Evolutionary conservation across 78 protist genomes (phyloP).

Genomic region (Fonticula alba): DNA sequence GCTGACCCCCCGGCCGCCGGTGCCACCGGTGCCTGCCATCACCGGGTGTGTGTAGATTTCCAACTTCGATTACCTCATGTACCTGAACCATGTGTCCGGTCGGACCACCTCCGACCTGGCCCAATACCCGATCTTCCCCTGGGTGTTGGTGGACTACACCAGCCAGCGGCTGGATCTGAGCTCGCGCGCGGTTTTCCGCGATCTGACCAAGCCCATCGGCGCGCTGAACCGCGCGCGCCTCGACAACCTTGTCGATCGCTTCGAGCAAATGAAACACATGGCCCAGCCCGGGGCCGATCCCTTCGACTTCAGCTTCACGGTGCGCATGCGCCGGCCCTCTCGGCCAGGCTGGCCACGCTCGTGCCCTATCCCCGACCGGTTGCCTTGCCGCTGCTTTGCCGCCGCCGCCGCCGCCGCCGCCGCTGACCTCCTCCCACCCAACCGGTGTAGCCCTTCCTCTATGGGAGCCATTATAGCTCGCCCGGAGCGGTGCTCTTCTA

Average conservation of each 20-base stretch:
- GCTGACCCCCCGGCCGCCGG: too few species aligned
- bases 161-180: constrained; percentile 42
- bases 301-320: constrained; percentile 5
- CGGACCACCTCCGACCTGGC: constrained; percentile 68
- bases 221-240: constrained; percentile 40
- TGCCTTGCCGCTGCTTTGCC: too few species aligned
- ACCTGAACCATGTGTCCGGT: constrained; percentile 17
- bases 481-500: neutral
- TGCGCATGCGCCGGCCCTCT: neutral
- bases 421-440: too few species aligned
- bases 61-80: constrained; percentile 10
- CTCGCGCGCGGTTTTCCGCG: constrained; percentile 57
- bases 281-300: constrained; percentile 6
- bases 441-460: neutral
- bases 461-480: neutral
- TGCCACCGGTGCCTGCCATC: too few species aligned
- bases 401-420: too few species aligned
- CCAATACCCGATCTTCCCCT: constrained; percentile 87
- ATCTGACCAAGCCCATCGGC: constrained; percentile 84
- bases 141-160: constrained; percentile 71
- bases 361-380: neutral
- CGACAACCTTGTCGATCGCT: constrained; percentile 36
- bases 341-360: too few species aligned
- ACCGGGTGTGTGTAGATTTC: too few species aligned
- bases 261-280: constrained; percentile 24